Base-by-base conservation (phyloP, 2,329 filamentous ascomycete genomes). In the Didymella lethalis region DNA sequence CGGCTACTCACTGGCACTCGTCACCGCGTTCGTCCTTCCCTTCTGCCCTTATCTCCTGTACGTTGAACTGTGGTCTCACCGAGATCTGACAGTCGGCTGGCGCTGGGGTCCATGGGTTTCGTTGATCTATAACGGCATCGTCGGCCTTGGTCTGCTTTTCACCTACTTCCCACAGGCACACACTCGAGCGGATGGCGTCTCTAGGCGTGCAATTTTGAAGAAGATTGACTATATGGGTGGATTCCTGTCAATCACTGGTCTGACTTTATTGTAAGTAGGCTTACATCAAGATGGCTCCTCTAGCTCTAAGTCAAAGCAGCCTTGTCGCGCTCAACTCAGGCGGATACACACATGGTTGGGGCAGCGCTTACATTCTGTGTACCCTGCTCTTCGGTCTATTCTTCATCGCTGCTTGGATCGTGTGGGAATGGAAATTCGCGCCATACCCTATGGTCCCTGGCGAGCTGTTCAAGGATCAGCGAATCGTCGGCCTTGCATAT, bases 251-350 rank as follows among this genome's bases (percentile, higher is more conserved):
- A 72, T 74, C 26, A 70, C 63, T 1, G 73, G 74, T n/a, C 52
- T 76, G 23, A 72, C 70, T 1, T 60, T 76, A 1, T 75, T 75
- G 70, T 73, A 63, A 64, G 69, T 54, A 10, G 4, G 18, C 4
- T 7, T 36, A 41, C 10, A 0, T 8, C 5, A n/a, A 14, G 5
- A 12, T 12, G 2, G 4, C 5, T 1, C 4, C 12, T 4, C 20
- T 11, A 12, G 40, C 2, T 0, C 54, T 66, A 31, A 66, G 11
- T 20, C 14, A 61, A 8, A 43, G 7, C 34, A 73, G 72, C 65
- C 73, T 80, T 26, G 75, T 79, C n/a, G 75, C 75, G 3, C 71
- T 80, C 1, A 76, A 79, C 54, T 67, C 74, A 11, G 77, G 77
- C 12, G 78, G 77, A 28, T 78, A 79, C 59, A 73, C 72, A 8